A percentile compares a stretch with the other conserved stretches of the same genome.
Conservation (phyloP, 225 moss, liverwort and hornwort species). For the Ulota crispa region DNA sequence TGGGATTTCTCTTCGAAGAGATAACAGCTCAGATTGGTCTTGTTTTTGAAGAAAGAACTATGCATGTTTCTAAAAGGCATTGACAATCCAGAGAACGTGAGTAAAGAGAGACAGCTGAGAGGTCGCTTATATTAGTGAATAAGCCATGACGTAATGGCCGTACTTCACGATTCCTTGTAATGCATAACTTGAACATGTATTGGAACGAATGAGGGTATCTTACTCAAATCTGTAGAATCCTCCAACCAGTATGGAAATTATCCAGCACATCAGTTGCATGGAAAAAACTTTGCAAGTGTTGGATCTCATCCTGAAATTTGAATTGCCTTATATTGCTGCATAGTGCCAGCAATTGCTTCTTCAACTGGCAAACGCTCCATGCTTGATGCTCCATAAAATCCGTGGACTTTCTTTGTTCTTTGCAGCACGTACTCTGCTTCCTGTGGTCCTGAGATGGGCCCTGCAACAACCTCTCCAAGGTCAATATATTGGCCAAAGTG, state of each 20-base stretch:
- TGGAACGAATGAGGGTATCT: conserved; percentile 21
- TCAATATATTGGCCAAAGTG: conserved; percentile 10
- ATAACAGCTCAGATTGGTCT: background rate
- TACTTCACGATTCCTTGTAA: conserved; percentile 15
- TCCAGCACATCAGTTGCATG: conserved; percentile 16
- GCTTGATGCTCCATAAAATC: conserved; percentile 97
- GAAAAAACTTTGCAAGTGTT: conserved; percentile 22
- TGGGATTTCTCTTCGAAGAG: background rate
- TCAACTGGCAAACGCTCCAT: conserved; percentile 96
- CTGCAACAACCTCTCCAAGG: conserved; percentile 43
- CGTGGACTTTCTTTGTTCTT: conserved; percentile 82
- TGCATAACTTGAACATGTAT: conserved; percentile 6
- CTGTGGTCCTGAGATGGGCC: conserved; percentile 85
- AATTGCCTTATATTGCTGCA: conserved; percentile 88
- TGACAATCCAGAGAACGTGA: background rate
- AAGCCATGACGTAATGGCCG: conserved; percentile 16
- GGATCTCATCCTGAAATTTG: conserved; percentile 59
- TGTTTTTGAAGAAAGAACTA: background rate
- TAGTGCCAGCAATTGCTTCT: conserved; percentile 78
- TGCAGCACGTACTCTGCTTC: conserved; percentile 86
- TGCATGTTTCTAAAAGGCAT: background rate
- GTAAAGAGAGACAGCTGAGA: background rate
- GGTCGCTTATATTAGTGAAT: conserved; percentile 14
- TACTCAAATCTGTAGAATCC: conserved; percentile 28
- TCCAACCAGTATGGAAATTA: background rate